Base-by-base conservation (phyloP, 2,329 filamentous ascomycete genomes). In the Colletotrichum kahawae region DNA sequence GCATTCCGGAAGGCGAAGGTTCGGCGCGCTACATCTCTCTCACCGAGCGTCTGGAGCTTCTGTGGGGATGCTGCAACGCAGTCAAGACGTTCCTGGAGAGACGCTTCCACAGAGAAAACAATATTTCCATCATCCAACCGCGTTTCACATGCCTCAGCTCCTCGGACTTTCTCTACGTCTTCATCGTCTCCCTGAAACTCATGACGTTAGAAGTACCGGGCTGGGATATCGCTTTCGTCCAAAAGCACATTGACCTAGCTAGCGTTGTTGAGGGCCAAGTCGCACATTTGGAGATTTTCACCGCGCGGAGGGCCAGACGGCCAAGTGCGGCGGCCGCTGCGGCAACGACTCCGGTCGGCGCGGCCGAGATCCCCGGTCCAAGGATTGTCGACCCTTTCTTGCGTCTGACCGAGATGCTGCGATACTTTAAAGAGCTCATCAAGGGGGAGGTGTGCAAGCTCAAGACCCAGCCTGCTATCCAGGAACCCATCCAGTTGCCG, bases 141-240 rank as follows among this genome's bases (percentile, higher is more conserved):
- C 83, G 82, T 16, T 87, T 86, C 71, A 80, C 87, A 16, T 85
- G 84, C 77, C 82, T 89, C 68, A 83, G 83, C 16, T 84, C 85
- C 10, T 88, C 87, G 27, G 88, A 90, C 78, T 84, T 87, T 60
- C 83, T 87, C 65, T 89, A 86, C 77, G 82, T 84, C 34, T 83
- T 89, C 77, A 83, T 90, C 76, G 85, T 83, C 1, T 84, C 82
- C 51, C 83, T 90, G 21, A 87, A 87, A 79, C 83, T 90, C n/a
- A 82, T 87, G 73, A 86, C 84, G 13, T 80, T 89, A 14, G 82
- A 83, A 51, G 76, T 85, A 1, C 86, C 87, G 1, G 88, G 88
- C 0, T 90, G 88, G 88, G 84, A 89, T 65, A 79, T 85, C 5
- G 78, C 78, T 3, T 78, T 80, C 2, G 83, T 85, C 27, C 80